A percentile compares a stretch with the other conserved stretches of the same genome.
phyloP scores from a whole-genome alignment of 2,329 filamentous ascomycete genomes.

The Lecanosticta acicola region DNA sequence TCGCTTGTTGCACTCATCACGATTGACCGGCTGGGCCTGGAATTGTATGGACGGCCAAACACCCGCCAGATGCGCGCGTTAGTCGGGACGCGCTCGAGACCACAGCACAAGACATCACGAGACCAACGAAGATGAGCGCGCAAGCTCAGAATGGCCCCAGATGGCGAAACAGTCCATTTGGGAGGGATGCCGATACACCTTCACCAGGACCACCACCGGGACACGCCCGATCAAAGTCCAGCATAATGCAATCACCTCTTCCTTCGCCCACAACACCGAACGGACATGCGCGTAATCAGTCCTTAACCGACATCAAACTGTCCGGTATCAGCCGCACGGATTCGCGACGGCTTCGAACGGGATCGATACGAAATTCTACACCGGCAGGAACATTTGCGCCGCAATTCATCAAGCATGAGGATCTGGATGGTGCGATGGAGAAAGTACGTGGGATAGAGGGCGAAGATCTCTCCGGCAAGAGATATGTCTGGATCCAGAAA shows the following conservation, averaged over 20 bases:
- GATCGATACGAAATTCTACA: conserved; percentile 60
- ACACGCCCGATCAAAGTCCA: conserved; percentile 65
- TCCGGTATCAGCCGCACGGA: conserved; percentile 20
- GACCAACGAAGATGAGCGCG: conserved; percentile 43
- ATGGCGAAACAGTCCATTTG: conserved; percentile 77
- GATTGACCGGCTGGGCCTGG: conserved; percentile 1
- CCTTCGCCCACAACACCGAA: conserved; percentile 36
- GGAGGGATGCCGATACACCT: conserved; percentile 56
- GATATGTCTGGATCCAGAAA: conserved; percentile 96
- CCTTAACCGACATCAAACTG: conserved; percentile 48
- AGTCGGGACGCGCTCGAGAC: conserved; percentile 16
- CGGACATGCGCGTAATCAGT: conserved; percentile 64
- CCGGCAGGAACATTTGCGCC: conserved; percentile 85
- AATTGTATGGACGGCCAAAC: conserved; percentile 7
- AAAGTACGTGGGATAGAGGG: conserved; percentile 73
- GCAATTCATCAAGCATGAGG: conserved; percentile 88
- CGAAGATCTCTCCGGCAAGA: conserved; percentile 95
- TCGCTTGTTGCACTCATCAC: background rate
- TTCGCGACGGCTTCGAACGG: conserved; percentile 34
- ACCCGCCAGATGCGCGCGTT: conserved; percentile 9
- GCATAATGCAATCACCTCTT: conserved; percentile 60
- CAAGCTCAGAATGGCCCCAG: conserved; percentile 59
- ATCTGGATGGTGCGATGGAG: conserved; percentile 56
- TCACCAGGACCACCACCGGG: conserved; percentile 54
- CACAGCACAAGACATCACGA: conserved; percentile 15